These are phyloP conservation scores for Tulasnella sp. DNA, from an alignment of 768 basidiomycete genomes.

Conservation along the genomic window DNA sequence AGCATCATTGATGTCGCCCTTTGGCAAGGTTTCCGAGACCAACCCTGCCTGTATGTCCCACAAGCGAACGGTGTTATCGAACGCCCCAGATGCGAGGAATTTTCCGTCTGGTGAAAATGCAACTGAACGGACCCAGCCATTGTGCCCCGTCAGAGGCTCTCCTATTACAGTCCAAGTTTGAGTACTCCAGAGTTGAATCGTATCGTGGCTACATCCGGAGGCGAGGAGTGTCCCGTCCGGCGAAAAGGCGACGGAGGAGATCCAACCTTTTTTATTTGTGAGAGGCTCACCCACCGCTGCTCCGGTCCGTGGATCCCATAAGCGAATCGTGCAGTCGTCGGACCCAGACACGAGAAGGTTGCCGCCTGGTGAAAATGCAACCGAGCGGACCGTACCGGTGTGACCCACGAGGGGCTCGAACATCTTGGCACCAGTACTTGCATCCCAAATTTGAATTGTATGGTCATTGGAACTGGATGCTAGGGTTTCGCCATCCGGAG, in stretches of 20 bases:
- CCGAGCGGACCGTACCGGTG: background rate
- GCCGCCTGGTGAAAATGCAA: conserved; percentile 24
- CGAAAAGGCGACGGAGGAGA: conserved; percentile 17
- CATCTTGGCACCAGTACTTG: no score
- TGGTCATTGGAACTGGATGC: no score
- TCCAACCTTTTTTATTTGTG: background rate
- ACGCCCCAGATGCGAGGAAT: background rate
- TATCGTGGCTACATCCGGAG: background rate
- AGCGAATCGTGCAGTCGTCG: background rate
- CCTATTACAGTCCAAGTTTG: background rate
- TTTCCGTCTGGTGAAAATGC: background rate
- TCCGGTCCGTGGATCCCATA: conserved; percentile 18
- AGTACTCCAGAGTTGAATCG: background rate
- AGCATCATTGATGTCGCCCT: no score
- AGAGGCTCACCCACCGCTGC: background rate
- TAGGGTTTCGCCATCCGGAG: no score
- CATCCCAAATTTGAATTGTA: no score
- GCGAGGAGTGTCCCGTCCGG: conserved; percentile 16
- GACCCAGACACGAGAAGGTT: background rate
- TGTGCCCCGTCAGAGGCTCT: background rate
- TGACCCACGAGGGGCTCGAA: background rate
- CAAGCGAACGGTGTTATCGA: background rate
- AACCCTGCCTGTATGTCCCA: background rate
- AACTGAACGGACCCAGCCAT: background rate
- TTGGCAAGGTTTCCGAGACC: background rate